Evolutionary conservation across 139 green algal genomes (phyloP), one percentile per base, ranked within the genome.

Genomic region (Desmodesmus armatus): DNA sequence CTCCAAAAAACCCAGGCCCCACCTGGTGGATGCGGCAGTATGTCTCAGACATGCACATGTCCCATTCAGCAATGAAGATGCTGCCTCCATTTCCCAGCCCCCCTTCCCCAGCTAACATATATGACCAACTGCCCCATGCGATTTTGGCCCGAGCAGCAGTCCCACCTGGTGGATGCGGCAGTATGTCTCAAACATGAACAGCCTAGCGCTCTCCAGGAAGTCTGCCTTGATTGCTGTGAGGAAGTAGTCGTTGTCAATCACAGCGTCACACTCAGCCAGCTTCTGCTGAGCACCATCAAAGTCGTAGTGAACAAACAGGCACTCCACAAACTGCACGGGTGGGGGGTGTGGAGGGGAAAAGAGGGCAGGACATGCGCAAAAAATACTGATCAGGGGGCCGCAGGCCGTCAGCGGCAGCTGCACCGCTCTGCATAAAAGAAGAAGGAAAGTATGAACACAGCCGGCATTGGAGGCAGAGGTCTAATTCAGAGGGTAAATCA

Each of bases 141-240:
- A 17, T 17, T 17, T 13, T 17, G n/a, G n/a, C n/a, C n/a, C n/a
- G n/a, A n/a, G n/a, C n/a, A n/a, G n/a, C n/a, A n/a, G n/a, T n/a
- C 60, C 11, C 60, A 69, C 60, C 60, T 69, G 62, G 55, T 82
- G 76, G 37, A 82, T 82, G 76, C 82, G 82, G 82, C 82, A 87
- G 92, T 99, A 99, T 39, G 92, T 98, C 91, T 99, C 97, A 87
- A 99, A 99, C 87, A 99, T 97, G 90, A 98, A 97, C 55, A 97
- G 87, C 15, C 98, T 93, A 40, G 96, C 96, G 78, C 94, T 96
- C 90, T 99, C 96, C 63, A 99, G 89, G 87, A 99, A 99, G 78
- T 98, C 96, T 23, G 98, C 93, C 75, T 94, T 96, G 90, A 93
- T 94, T 0, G 92, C 93, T 2, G 93, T 91, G 49, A 99, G 90